Percentiles rank a stretch among this genome's conserved stretches.
phyloP scores from a whole-genome alignment of 2,329 filamentous ascomycete species.

The Colletotrichum brevisporum region DNA sequence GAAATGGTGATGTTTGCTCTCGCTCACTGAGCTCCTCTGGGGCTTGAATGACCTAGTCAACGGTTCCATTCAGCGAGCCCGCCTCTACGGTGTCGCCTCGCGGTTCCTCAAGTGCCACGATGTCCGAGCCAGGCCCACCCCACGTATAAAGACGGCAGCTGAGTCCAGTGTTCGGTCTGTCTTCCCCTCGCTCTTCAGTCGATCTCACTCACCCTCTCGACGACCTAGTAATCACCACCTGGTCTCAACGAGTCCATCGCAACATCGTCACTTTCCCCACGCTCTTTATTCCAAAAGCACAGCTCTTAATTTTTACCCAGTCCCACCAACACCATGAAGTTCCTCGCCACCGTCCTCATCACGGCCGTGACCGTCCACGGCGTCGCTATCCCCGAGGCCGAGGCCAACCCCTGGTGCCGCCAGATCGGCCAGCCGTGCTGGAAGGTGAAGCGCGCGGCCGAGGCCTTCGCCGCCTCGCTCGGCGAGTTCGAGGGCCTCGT shows the following conservation, averaged over 20 bases:
- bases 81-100: too few relatives aligned
- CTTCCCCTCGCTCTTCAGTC: slow-evolving; percentile 13
- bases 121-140: background rate
- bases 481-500: slow-evolving; percentile 43
- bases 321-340: slow-evolving; percentile 46
- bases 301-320: background rate
- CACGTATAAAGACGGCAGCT: slow-evolving; percentile 9
- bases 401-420: slow-evolving; percentile 45
- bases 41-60: too few relatives aligned
- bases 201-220: slow-evolving; percentile 14
- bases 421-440: slow-evolving; percentile 42
- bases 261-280: background rate
- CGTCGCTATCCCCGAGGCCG: slow-evolving; percentile 44
- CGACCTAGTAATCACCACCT: slow-evolving; percentile 7
- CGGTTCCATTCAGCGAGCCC: background rate
- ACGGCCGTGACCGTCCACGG: slow-evolving; percentile 47
- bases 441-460: slow-evolving; percentile 55
- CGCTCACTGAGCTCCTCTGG: too few relatives aligned
- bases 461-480: slow-evolving; percentile 50
- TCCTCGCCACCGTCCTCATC: slow-evolving; percentile 45
- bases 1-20: too few relatives aligned
- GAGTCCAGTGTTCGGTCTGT: background rate
- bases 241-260: background rate
- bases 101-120: background rate
- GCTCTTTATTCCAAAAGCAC: background rate